Evolutionary conservation across 306 rosid genomes (phyloP), one percentile per base, ranked within the genome.

Genomic region (Prunus mongolica): DNA sequence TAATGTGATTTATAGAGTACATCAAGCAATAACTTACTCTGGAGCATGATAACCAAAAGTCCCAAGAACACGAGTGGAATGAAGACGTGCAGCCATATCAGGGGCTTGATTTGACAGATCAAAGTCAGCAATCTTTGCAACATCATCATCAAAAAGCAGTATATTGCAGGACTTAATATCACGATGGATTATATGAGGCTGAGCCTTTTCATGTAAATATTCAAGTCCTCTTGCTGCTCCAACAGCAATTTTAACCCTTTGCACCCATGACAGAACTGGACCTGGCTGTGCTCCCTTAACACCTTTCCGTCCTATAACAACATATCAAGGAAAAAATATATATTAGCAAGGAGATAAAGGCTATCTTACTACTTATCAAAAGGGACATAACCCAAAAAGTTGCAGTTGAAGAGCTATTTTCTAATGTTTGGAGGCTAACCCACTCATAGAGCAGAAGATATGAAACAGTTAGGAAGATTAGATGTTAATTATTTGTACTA

Each of bases 41-140:
- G 97, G 97, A 81, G 97, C 97, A 88, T 91, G 89, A 79, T 91
- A 91, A 75, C 97, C 97, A 27, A 91, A 91, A 55, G 97, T 89
- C 75, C 97, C 97, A 47, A 91, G 97, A 81, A 91, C 97, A 82
- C 97, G 97, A 79, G 97, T 91, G 38, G 97, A 91, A 79, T 91
- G 97, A 71, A 91, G 91, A 50, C 97, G 93, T 9, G 95, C 97
- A 25, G 91, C 90, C 32, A 79, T 87, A 84, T 91, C 97, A 45
- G 97, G 97, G 73, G 93, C 88, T 86, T 89, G 91, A 76, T 91
- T 91, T 62, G 95, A 91, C 80, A 91, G 80, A 85, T 89, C 93
- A 64, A 91, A 91, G 82, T 91, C 97, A 73, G 95, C 93, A 67
- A 91, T 88, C 85, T 91, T 91, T 12, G 95, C 87, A 70, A 87